Evolutionary conservation across 169 alveolate species (phyloP), one percentile per base, ranked within the genome.

Genomic region (Cryptosporidium canis): DNA sequence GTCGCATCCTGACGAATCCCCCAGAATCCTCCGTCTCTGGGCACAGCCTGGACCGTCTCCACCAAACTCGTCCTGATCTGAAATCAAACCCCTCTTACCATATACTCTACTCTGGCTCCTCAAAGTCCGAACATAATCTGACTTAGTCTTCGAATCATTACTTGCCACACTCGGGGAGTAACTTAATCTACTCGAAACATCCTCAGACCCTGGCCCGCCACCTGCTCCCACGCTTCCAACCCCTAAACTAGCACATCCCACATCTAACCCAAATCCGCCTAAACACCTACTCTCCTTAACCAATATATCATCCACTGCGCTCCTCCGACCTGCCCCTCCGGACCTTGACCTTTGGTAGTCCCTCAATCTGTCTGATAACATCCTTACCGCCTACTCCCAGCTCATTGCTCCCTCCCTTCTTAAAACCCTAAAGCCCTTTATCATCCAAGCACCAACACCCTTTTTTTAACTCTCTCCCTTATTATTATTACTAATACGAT

Each of bases 301-400:
- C 18, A 51, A 51, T 51, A 51, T n/a, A 51, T 51, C 9, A 4
- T 21, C 35, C 1, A 51, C 7, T 4, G n/a, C 24, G 12, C 18
- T 18, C 11, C 24, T 51, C 35, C n/a, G n/a, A n/a, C 24, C 63
- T 7, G 8, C 63, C 11, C 29, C 16, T 29, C 43, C 14, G 9
- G 56, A 51, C 39, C 53, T 70, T 29, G 56, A 51, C 39, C 53
- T 70, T 29, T 53, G 45, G 18, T 70, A 51, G 4, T 70, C 84
- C 18, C 41, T 70, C 18, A 70, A 41, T 70, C 84, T 27, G 8
- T 70, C 51, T 33, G 55, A 45, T 35, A 70, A n/a, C 84, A 70
- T 70, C 9, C 4, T 51, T 7, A 1, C 0, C 21, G 21, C 21
- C 0, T 48, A 12, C 16, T 1, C 5, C 2, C n/a, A 47, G n/a